Base-by-base conservation (phyloP, 805 yeast species). In the Candida wancherniae region DNA sequence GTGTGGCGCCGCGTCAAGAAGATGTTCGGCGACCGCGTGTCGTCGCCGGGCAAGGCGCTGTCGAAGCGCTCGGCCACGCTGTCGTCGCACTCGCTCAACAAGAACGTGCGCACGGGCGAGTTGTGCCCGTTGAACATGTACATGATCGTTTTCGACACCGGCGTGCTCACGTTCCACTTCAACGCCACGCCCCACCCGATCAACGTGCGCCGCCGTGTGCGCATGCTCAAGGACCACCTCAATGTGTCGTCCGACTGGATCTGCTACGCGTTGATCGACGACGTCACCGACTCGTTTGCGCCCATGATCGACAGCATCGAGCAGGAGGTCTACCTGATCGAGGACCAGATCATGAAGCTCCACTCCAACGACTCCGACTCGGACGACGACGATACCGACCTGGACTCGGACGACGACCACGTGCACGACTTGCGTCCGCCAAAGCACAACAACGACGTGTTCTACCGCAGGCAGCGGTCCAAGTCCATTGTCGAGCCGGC, bases 231-330 rank as follows among this genome's bases (percentile, higher is more conserved):
- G 39, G 98, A 92, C 54, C 90, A 88, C 51, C 64, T 92, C 39
- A 85, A 84, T 2, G 95, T 92, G 4, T 76, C 90, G 3, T 77
- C 97, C 0, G 97, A 92, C 56, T 92, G 98, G 98, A 81, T 92
- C 26, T 90, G 96, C 1, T 92, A 92, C 59, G 97, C 97, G 0
- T 62, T 92, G 41, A 85, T 92, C 46, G 98, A 92, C 63, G 97
- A 92, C 55, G 85, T 92, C 42, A 90, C 97, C 0, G 98, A 92
- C 66, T 94, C 94, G 0, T 92, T 85, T 66, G 97, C 94, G 1
- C 98, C 98, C 3, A 77, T 92, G 81, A 88, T 92, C 40, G 94
- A 85, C 36, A 75, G 90, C 27, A 88, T 92, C 31, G 97, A 92
- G 52, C 86, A 80, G 37, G 98, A 92, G 48, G 97, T 92, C 14